These are phyloP conservation scores for Aspergillus novofumigatus DNA, from an alignment of 2,329 filamentous ascomycete genomes.

Conservation along the genomic window DNA sequence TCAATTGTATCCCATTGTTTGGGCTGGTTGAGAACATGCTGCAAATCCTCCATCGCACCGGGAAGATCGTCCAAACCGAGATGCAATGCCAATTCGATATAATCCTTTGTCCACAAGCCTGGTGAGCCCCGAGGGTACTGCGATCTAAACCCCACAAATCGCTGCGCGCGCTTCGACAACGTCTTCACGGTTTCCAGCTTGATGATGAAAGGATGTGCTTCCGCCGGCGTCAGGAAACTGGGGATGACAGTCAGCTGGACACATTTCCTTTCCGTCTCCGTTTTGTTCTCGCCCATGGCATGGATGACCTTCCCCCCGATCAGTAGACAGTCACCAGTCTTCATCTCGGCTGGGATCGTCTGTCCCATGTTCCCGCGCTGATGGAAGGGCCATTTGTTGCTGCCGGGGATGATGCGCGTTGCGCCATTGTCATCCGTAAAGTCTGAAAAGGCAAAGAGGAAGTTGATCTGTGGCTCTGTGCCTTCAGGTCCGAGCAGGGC, in stretches of 20 bases:
- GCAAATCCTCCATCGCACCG: not conserved
- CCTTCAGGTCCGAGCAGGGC: not conserved
- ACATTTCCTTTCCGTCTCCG: not conserved
- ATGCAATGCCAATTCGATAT: not conserved
- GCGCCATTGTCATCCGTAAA: constrained; percentile 15
- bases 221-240: not conserved
- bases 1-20: not conserved
- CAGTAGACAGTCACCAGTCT: constrained; percentile 3
- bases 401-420: constrained; percentile 11
- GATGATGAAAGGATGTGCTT: not conserved
- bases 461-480: constrained; percentile 5
- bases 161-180: not conserved
- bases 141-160: not conserved
- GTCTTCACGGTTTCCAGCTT: not conserved
- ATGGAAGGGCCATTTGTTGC: constrained; percentile 6
- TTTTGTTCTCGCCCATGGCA: not conserved
- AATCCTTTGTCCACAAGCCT: not conserved
- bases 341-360: constrained; percentile 5
- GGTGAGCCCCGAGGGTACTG: not conserved
- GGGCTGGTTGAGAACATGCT: not conserved
- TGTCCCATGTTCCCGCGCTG: not conserved
- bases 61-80: not conserved
- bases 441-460: constrained; percentile 3
- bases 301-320: constrained; percentile 5
- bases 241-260: not conserved